Base-by-base conservation (phyloP, 1,284 basidiomycete species). In the Austroboletus olivaceoglutinosus region DNA sequence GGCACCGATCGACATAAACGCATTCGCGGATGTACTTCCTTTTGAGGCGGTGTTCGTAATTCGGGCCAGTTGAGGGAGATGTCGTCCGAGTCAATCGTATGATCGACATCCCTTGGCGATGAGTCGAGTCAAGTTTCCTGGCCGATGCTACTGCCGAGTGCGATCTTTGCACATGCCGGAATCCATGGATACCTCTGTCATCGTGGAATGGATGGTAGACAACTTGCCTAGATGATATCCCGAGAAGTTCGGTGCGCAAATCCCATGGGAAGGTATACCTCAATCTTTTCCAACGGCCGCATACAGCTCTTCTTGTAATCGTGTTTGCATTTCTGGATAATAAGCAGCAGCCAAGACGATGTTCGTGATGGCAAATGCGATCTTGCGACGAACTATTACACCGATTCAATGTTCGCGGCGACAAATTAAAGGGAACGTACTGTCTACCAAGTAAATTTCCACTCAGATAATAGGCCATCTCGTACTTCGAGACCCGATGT, bases 221-320 rank as follows among this genome's bases (percentile, higher is more conserved):
- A 13, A 58, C 73, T 6, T 56, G 81, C 82, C 78, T 80, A 86
- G 19, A 80, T 59, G 27, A 86, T 75, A 48, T 85, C 82, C 50
- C 76, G 76, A 0, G 78, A 84, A 0, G 83, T 76, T 21, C 77
- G 74, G 52, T 84, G 82, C 3, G 77, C 67, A 53, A 82, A 76
- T 0, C 82, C 79, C 78, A 38, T 21, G n/a, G 3, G 13, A 25
- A 33, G 29, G 9, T 29, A 42, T 59, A 78, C 82, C 55, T 63
- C 79, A 70, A 30, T 76, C 74, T 16, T 60, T 67, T 0, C 83
- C 83, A 18, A 85, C 65, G 0, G 86, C 74, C 4, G 50, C 44
- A 50, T 88, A 83, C 5, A 89, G 62, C 61, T 88, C 82, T 11
- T 77, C 75, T 57, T 84, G 83, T 0, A 87, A 81, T 36, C 64